phyloP scores from a whole-genome alignment of 2,329 filamentous ascomycete genomes.

The Penicillium thymicola region DNA sequence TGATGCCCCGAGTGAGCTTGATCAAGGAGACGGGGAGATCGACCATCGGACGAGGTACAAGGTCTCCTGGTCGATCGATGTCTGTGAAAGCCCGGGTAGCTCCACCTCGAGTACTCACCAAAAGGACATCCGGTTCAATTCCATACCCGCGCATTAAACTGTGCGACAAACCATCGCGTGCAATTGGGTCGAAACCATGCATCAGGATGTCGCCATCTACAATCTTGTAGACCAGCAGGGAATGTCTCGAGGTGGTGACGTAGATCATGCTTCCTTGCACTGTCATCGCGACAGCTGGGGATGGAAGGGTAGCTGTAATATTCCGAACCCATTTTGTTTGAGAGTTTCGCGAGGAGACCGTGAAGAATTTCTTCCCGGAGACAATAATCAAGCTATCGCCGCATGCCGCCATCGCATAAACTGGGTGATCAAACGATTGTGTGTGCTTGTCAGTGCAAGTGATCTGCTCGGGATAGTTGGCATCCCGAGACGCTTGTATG shows the following conservation, averaged over 20 bases:
- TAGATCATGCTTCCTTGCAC: constrained; percentile 48
- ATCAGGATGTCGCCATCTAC: constrained; percentile 33
- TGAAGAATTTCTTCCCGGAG: constrained; percentile 43
- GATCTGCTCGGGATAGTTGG: constrained; percentile 26
- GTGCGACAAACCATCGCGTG: constrained; percentile 35
- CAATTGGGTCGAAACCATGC: constrained; percentile 34
- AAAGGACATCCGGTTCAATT: constrained; percentile 43
- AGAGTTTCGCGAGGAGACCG: constrained; percentile 43
- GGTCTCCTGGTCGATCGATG: constrained; percentile 20
- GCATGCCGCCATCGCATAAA: constrained; percentile 56
- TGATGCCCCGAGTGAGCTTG: constrained; percentile 25
- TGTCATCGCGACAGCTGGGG: constrained; percentile 51
- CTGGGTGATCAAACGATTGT: constrained; percentile 39
- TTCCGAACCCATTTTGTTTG: constrained; percentile 42
- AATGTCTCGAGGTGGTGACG: constrained; percentile 54
- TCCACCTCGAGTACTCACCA: constrained; percentile 53
- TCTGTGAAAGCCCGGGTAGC: constrained; percentile 44
- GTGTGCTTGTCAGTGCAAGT: constrained; percentile 37
- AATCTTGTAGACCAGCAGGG: constrained; percentile 49
- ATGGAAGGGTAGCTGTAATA: constrained; percentile 44
- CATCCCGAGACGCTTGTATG: constrained; percentile 32
- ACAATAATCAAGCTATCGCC: constrained; percentile 45
- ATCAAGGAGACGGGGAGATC: constrained; percentile 36
- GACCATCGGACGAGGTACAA: constrained; percentile 32
- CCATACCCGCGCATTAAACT: constrained; percentile 34